Percentiles rank a stretch among this genome's conserved stretches.
Conservation (phyloP, 805 yeast genomes). For the Sugiyamaella chiloensis region DNA sequence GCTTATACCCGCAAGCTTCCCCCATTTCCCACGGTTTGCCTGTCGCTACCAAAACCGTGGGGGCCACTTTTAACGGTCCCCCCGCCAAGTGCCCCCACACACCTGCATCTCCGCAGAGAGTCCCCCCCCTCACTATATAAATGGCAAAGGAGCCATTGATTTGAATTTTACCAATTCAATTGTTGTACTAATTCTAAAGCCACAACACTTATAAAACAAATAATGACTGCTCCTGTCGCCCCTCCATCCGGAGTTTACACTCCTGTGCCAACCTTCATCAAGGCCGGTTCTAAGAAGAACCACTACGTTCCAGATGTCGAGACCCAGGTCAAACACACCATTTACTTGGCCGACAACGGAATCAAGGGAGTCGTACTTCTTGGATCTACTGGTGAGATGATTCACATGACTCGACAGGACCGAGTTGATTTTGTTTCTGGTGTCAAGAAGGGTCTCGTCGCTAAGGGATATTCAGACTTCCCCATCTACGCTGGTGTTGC, state of each 20-base stretch:
- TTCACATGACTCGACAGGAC: conserved; percentile 48
- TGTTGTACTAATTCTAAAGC: too few relatives aligned
- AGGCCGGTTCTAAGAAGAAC: conserved; percentile 34
- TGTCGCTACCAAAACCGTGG: not conserved
- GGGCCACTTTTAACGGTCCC: not conserved
- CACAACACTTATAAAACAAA: too few relatives aligned
- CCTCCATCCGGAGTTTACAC: conserved; percentile 42
- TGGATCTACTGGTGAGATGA: conserved; percentile 58
- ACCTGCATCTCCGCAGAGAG: not conserved
- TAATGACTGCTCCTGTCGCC: conserved; percentile 18
- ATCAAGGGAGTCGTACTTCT: conserved; percentile 47
- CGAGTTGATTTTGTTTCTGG: conserved; percentile 32
- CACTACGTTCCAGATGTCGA: conserved; percentile 41
- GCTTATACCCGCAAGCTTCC: not conserved
- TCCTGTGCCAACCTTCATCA: conserved; percentile 55
- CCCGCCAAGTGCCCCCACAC: conserved; percentile 3
- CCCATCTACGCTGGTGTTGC: conserved; percentile 50
- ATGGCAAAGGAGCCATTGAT: not conserved
- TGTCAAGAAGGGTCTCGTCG: conserved; percentile 35
- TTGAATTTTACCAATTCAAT: too few relatives aligned
- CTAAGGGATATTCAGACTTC: conserved; percentile 38
- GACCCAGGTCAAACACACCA: conserved; percentile 46
- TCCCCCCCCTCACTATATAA: not conserved
- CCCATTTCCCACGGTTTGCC: conserved; percentile 1
- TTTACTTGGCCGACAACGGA: conserved; percentile 42